phyloP scores from a whole-genome alignment of 495 filamentous ascomycete genomes.

The Penicillium fimorum region DNA sequence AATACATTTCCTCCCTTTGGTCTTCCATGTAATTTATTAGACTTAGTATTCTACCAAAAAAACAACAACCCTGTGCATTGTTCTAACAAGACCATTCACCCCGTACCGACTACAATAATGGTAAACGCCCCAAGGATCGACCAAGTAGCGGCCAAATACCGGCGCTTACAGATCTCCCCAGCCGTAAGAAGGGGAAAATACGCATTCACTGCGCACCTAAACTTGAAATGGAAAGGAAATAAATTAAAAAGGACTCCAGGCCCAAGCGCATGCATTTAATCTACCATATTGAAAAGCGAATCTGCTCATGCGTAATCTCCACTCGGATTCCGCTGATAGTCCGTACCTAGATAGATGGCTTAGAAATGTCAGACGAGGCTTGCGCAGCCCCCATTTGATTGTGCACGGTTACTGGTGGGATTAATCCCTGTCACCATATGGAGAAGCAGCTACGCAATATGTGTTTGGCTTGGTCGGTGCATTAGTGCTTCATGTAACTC shows the following conservation, averaged over 20 bases:
- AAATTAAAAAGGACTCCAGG: constrained; percentile 1
- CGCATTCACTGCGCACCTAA: too few relatives aligned
- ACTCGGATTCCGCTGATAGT: neutral
- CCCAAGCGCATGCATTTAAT: neutral
- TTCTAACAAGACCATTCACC: neutral
- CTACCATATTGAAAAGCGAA: neutral
- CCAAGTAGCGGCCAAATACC: neutral
- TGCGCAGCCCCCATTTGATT: neutral
- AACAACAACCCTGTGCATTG: neutral
- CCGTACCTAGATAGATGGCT: neutral
- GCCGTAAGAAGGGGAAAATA: too few relatives aligned
- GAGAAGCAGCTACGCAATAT: neutral
- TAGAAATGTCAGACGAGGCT: neutral
- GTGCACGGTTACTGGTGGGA: neutral
- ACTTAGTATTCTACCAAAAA: neutral
- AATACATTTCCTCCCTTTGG: constrained; percentile 1
- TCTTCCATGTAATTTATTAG: constrained; percentile 12
- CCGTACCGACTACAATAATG: neutral
- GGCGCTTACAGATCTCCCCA: neutral
- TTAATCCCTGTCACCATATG: neutral
- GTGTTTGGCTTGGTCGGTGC: neutral
- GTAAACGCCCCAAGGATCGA: neutral
- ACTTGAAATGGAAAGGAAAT: too few relatives aligned
- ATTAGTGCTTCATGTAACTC: neutral
- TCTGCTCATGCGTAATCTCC: neutral